A percentile compares a stretch with the other conserved stretches of the same genome.
Evolutionary conservation across 768 basidiomycete species (phyloP).

Genomic region (Tremella fuciformis): DNA sequence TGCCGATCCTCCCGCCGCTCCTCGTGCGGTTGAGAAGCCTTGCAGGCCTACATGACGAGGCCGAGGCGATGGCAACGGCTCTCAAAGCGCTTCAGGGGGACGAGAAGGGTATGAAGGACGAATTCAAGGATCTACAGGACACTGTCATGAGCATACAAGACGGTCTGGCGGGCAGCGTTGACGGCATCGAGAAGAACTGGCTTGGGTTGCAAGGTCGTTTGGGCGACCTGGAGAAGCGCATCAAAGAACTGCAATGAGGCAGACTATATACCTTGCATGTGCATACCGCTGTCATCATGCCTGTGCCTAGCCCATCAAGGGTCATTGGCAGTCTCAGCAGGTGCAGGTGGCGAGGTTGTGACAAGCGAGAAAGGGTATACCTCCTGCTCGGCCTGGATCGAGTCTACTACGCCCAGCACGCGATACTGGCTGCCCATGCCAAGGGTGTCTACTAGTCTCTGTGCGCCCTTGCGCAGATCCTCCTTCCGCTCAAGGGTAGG

Average conservation of each 20-base stretch:
- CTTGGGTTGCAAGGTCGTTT: constrained; percentile 57
- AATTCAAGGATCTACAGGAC: constrained; percentile 64
- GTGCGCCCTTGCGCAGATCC: constrained; percentile 62
- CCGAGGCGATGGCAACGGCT: constrained; percentile 70
- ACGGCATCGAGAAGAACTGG: constrained; percentile 64
- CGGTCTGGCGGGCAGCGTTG: constrained; percentile 73
- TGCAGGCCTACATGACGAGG: constrained; percentile 73
- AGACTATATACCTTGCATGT: no score
- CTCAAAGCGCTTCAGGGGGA: constrained; percentile 61
- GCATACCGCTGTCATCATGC: no score
- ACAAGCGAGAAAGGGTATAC: constrained; percentile 30
- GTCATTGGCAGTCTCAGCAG: not conserved
- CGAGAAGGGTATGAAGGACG: constrained; percentile 64
- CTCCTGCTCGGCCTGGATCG: constrained; percentile 7
- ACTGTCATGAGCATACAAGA: constrained; percentile 71
- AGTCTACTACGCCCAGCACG: constrained; percentile 63
- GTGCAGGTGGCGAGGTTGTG: not conserved
- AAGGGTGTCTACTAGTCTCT: constrained; percentile 68
- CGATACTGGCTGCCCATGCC: constrained; percentile 88
- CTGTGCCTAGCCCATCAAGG: not conserved
- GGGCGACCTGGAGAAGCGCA: constrained; percentile 47
- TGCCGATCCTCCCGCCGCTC: constrained; percentile 66
- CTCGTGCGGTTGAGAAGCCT: constrained; percentile 83
- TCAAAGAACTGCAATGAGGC: constrained; percentile 9
- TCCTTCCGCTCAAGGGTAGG: constrained; percentile 55